phyloP scores from a whole-genome alignment of 805 yeast species.

The Wickerhamomyces sydowiorum region DNA sequence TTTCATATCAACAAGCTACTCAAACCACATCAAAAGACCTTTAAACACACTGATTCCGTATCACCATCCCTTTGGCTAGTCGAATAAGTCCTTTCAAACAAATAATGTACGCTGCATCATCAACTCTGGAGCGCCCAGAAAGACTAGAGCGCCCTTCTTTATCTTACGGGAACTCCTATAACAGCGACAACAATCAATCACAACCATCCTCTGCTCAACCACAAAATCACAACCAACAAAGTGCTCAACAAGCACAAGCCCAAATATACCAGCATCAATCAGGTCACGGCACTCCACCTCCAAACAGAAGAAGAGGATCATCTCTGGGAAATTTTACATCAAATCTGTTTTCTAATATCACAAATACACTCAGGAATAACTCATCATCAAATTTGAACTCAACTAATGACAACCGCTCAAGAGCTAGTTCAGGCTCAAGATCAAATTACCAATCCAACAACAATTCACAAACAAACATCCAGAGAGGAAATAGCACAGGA shows the following conservation, averaged over 20 bases:
- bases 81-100: no score
- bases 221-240: not conserved
- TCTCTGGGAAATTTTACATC: slow-evolving; percentile 22
- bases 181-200: not conserved
- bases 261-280: no score
- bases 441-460: slow-evolving; percentile 10
- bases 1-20: no score
- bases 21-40: no score
- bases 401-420: slow-evolving; percentile 11
- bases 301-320: slow-evolving; percentile 21
- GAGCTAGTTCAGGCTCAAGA: slow-evolving; percentile 22
- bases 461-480: slow-evolving; percentile 6
- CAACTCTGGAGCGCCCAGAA: not conserved
- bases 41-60: no score
- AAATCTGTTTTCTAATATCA: slow-evolving; percentile 19
- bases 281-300: not conserved
- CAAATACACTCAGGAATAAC: slow-evolving; percentile 19
- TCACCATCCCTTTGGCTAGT: no score
- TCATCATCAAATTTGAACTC: slow-evolving; percentile 12
- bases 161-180: not conserved
- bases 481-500: not conserved
- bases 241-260: not conserved
- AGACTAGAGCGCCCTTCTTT: not conserved
- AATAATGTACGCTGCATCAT: not conserved
- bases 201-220: not conserved